Conservation (phyloP, 768 basidiomycete genomes). For the Hortiboletus flavorubellus region DNA sequence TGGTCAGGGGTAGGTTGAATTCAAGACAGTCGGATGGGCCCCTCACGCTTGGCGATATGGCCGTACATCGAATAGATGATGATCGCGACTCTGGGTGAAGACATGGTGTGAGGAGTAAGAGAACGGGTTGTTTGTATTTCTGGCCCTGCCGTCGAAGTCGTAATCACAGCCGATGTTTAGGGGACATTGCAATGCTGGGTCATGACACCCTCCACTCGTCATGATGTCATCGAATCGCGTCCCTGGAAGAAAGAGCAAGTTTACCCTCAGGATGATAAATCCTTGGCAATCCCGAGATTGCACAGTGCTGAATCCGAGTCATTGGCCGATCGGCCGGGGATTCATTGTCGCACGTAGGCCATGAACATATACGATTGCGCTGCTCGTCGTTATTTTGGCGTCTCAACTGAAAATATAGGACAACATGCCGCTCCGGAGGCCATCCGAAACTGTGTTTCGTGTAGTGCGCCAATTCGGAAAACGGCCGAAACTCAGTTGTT, state of each 20-base stretch:
- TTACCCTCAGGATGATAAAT: too few relatives aligned
- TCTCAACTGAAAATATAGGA: not conserved
- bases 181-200: not conserved
- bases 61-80: conserved; percentile 74
- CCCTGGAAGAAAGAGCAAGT: conserved; percentile 5
- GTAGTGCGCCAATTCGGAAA: too few relatives aligned
- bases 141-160: not conserved
- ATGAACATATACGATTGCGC: too few relatives aligned
- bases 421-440: not conserved
- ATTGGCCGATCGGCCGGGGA: not conserved
- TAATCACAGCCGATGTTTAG: conserved; percentile 6
- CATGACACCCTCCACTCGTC: not conserved
- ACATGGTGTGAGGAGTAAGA: conserved; percentile 29
- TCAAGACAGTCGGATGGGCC: not conserved
- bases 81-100: conserved; percentile 60
- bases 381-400: not conserved
- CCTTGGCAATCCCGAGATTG: conserved; percentile 9
- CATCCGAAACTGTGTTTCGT: not conserved
- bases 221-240: not conserved
- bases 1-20: not conserved
- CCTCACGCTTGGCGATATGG: conserved; percentile 65
- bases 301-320: conserved; percentile 7
- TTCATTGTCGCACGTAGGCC: too few relatives aligned
- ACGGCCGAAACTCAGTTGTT: not conserved
- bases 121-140: conserved; percentile 12